Evolutionary conservation across 805 yeast genomes (phyloP).

Genomic region (Lachancea dasiensis): DNA sequence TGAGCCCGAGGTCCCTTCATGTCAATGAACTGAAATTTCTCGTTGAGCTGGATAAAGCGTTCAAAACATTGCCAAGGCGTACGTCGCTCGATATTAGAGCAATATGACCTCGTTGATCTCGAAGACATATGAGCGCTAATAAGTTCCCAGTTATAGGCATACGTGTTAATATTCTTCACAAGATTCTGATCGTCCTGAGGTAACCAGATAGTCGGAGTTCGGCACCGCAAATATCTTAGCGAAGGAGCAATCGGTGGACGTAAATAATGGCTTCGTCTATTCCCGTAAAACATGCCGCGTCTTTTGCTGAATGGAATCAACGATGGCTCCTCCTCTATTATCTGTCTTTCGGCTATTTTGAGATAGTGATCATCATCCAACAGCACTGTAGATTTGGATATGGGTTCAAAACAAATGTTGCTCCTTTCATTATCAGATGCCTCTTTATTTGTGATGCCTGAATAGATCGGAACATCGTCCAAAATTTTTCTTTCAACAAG

Average conservation of each 20-base stretch:
- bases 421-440: slow-evolving; percentile 21
- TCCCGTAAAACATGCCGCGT: slow-evolving; percentile 41
- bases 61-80: slow-evolving; percentile 99
- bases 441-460: slow-evolving; percentile 25
- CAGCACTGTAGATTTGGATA: slow-evolving; percentile 61
- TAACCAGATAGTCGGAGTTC: slow-evolving; percentile 94
- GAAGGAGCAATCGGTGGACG: slow-evolving; percentile 93
- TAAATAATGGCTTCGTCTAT: slow-evolving; percentile 54
- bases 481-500: slow-evolving; percentile 32
- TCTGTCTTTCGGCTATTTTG: slow-evolving; percentile 48
- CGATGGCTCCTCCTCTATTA: slow-evolving; percentile 38
- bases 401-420: slow-evolving; percentile 41
- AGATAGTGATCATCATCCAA: slow-evolving; percentile 57
- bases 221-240: slow-evolving; percentile 65
- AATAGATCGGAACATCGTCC: slow-evolving; percentile 31
- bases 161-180: slow-evolving; percentile 76
- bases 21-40: slow-evolving; percentile 78
- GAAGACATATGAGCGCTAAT: slow-evolving; percentile 76
- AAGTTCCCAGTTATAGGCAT: slow-evolving; percentile 87
- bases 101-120: slow-evolving; percentile 60
- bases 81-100: slow-evolving; percentile 86
- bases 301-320: slow-evolving; percentile 31
- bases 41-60: slow-evolving; percentile 87
- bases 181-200: slow-evolving; percentile 86
- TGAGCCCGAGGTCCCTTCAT: slow-evolving; percentile 82